Percentiles rank a stretch among this genome's conserved stretches.
phyloP scores from a whole-genome alignment of 257 asterid genomes.

The Euphrasia confusa region DNA sequence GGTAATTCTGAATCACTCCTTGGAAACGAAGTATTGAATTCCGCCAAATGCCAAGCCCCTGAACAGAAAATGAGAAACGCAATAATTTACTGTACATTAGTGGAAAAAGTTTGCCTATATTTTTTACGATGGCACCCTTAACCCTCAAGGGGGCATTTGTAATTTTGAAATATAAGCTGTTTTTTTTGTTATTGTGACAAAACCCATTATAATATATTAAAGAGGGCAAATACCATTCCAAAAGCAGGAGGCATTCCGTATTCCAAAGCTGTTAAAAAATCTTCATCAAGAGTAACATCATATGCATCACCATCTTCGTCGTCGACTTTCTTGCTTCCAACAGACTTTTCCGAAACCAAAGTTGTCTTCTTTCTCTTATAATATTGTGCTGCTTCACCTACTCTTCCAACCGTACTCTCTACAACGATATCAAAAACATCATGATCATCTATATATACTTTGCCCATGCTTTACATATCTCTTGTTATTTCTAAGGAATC shows the following conservation, averaged over 20 bases:
- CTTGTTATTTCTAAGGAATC: too few species aligned
- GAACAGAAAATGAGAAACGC: conserved; percentile 14
- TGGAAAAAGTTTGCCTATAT: conserved; percentile 15
- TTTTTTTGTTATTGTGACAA: too few species aligned
- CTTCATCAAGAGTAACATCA: conserved; percentile 85
- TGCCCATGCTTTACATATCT: too few species aligned
- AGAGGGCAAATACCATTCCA: conserved; percentile 58
- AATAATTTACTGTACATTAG: neutral
- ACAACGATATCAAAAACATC: conserved; percentile 27
- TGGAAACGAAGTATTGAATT: too few species aligned
- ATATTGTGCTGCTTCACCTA: conserved; percentile 77
- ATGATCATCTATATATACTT: neutral
- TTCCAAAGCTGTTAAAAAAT: conserved; percentile 85
- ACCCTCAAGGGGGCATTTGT: too few species aligned
- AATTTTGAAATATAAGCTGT: neutral
- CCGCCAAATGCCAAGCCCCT: conserved; percentile 98
- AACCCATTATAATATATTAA: too few species aligned
- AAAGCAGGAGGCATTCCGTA: conserved; percentile 99
- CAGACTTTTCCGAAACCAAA: conserved; percentile 27
- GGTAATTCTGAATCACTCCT: too few species aligned
- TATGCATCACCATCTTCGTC: conserved; percentile 56
- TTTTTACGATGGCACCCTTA: too few species aligned
- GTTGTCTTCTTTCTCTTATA: too few species aligned
- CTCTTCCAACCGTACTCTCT: conserved; percentile 89
- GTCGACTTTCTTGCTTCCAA: neutral